Base-by-base conservation (phyloP, 805 yeast genomes). In the Lachancea mirantina region DNA sequence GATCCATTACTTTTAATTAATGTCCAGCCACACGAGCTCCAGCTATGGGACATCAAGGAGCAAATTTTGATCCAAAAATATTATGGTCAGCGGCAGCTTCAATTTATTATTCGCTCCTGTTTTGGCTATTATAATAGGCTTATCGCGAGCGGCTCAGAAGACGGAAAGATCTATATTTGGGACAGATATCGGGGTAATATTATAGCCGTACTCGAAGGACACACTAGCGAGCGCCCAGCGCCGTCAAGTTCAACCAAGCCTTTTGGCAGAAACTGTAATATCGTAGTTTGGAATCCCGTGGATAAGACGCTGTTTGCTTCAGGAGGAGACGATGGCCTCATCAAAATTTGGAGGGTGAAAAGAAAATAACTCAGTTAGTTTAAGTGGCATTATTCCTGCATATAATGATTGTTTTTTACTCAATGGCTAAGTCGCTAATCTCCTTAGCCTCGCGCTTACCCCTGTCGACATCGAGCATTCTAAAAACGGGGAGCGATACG, bases 141-240 rank as follows among this genome's bases (percentile, higher is more conserved):
- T 31, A 71, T 84, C 0, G 60, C 79, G n/a, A 74, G 85, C 43
- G 95, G 96, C 1, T 75, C 88, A 27, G 94, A 83, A 49, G 94
- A 87, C 54, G 85, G 85, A 0, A 64, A 70, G 33, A 67, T 84
- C 3, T 84, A 77, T 51, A 63, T 87, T 2, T 85, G 95, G 94
- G 82, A 82, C 48, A 65, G 78, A 14, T 67, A 68, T 29, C 76
- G 76, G 16, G 87, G 92, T 5, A 76, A 77, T 37, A 63, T 84
- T 15, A 59, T 87, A 3, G 60, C 59, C 11, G 60, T 56, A 4
- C 19, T 56, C 19, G 35, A 48, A 5, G 61, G 55, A 3, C 61
- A 56, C 29, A 39, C 39, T 4, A 38, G 39, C 1, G 50, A 47
- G 10, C 30, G 47, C 15, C 34, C 47, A 2, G 30, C 31, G 5